These are phyloP conservation scores for Cichorium intybus DNA, from an alignment of 140 eudicot genomes.

Conservation along the genomic window DNA sequence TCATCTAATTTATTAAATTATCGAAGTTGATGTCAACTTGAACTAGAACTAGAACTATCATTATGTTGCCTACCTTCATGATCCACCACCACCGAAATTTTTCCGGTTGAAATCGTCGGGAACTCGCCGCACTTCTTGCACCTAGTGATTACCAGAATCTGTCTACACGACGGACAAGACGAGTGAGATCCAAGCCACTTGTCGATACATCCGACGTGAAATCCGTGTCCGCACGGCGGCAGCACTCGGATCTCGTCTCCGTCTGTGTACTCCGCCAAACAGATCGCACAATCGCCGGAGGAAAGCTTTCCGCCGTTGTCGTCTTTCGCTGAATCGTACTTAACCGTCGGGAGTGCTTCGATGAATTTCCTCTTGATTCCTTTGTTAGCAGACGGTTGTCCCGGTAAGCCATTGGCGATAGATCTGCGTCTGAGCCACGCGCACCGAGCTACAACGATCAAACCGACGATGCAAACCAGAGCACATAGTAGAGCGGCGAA, in stretches of 20 bases:
- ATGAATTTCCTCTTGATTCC: conserved; percentile 42
- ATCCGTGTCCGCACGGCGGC: conserved; percentile 57
- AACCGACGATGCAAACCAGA: conserved; percentile 40
- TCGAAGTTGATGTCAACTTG: background rate
- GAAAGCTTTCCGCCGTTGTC: conserved; percentile 14
- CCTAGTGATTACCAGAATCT: conserved; percentile 31
- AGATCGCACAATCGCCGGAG: conserved; percentile 44
- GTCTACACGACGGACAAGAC: conserved; percentile 47
- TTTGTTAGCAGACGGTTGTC: conserved; percentile 29
- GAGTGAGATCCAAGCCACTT: conserved; percentile 53
- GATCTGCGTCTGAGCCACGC: conserved; percentile 43
- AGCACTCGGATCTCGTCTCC: conserved; percentile 50
- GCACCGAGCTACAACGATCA: conserved; percentile 40
- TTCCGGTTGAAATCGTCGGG: conserved; percentile 23
- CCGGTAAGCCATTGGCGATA: background rate
- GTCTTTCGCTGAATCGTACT: conserved; percentile 20
- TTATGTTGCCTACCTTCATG: conserved; percentile 12
- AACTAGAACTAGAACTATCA: conserved; percentile 15
- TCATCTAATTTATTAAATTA: background rate
- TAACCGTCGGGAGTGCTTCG: conserved; percentile 36
- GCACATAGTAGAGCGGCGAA: conserved; percentile 49
- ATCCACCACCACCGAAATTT: conserved; percentile 9
- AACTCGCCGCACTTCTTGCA: conserved; percentile 45
- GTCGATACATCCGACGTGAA: conserved; percentile 48
- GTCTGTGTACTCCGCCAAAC: conserved; percentile 45